Evolutionary conservation across 345 rosid species (phyloP).

Genomic region (Conringia planisiliqua): DNA sequence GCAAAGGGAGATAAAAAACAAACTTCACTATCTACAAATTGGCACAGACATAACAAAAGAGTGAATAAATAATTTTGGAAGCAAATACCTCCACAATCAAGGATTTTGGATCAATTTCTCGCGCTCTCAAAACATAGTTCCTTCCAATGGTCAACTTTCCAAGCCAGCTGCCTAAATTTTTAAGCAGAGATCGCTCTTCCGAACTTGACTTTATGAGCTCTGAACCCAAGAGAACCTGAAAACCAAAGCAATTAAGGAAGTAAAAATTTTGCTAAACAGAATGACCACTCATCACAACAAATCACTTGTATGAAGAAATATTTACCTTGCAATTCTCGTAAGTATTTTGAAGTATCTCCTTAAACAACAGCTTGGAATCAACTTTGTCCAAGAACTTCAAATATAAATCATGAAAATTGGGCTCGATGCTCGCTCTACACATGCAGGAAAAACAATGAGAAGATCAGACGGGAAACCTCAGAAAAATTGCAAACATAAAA

Average conservation of each 20-base stretch:
- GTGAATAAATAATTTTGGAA: background rate
- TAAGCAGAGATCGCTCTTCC: constrained; percentile 92
- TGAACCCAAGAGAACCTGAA: constrained; percentile 93
- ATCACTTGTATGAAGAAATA: background rate
- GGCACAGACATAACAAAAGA: background rate
- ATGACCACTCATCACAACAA: background rate
- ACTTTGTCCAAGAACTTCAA: constrained; percentile 93
- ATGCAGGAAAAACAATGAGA: constrained; percentile 3
- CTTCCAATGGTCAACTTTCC: constrained; percentile 97
- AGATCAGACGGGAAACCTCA: background rate
- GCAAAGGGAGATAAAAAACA: constrained; percentile 16
- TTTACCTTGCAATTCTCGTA: constrained; percentile 97
- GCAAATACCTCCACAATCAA: constrained; percentile 87
- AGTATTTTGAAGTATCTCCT: constrained; percentile 83
- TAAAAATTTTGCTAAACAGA: background rate
- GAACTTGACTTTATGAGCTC: constrained; percentile 98
- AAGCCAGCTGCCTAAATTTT: constrained; percentile 98
- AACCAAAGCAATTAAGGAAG: background rate
- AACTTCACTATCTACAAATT: background rate
- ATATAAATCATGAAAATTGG: constrained; percentile 93
- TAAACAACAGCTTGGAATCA: constrained; percentile 67
- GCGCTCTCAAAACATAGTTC: constrained; percentile 88
- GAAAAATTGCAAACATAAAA: background rate
- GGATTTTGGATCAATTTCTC: constrained; percentile 96
- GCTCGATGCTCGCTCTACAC: constrained; percentile 95